Conservation (phyloP, 805 yeast genomes). For the Yamadazyma laniorum region DNA sequence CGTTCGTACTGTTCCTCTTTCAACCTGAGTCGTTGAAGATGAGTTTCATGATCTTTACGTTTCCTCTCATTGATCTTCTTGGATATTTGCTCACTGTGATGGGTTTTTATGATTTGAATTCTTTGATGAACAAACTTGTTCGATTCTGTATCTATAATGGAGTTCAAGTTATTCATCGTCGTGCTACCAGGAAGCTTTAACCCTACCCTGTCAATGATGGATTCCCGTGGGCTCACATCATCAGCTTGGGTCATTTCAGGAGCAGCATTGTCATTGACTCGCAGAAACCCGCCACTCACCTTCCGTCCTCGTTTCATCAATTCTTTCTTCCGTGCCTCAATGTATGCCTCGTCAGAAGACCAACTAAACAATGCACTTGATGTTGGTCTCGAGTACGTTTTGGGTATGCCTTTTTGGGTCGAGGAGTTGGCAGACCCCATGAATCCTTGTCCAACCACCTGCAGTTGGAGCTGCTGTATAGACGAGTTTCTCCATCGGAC, state of each 20-base stretch:
- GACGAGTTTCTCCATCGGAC: constrained; percentile 33
- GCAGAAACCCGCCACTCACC: not conserved
- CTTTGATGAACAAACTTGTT: constrained; percentile 38
- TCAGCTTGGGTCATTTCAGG: constrained; percentile 6
- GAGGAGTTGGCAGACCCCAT: constrained; percentile 12
- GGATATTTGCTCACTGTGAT: constrained; percentile 37
- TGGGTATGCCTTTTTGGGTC: not conserved
- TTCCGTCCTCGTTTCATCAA: constrained; percentile 9
- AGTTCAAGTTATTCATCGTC: constrained; percentile 24
- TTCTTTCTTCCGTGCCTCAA: constrained; percentile 30
- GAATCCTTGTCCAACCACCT: constrained; percentile 8
- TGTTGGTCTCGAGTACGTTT: constrained; percentile 10
- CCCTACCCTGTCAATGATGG: constrained; percentile 6
- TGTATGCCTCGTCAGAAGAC: constrained; percentile 42
- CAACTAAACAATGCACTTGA: constrained; percentile 41
- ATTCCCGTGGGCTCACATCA: constrained; percentile 3
- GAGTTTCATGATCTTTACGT: constrained; percentile 38
- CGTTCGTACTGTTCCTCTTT: constrained; percentile 42
- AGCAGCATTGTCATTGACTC: constrained; percentile 2
- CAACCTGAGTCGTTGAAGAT: constrained; percentile 30
- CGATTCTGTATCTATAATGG: constrained; percentile 35
- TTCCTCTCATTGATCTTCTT: constrained; percentile 38
- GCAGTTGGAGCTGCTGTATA: constrained; percentile 18
- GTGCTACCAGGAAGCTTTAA: constrained; percentile 20
- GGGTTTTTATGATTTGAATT: constrained; percentile 36